Base-by-base conservation (phyloP, 768 basidiomycete species). In the Phlegmacium glaucopus region DNA sequence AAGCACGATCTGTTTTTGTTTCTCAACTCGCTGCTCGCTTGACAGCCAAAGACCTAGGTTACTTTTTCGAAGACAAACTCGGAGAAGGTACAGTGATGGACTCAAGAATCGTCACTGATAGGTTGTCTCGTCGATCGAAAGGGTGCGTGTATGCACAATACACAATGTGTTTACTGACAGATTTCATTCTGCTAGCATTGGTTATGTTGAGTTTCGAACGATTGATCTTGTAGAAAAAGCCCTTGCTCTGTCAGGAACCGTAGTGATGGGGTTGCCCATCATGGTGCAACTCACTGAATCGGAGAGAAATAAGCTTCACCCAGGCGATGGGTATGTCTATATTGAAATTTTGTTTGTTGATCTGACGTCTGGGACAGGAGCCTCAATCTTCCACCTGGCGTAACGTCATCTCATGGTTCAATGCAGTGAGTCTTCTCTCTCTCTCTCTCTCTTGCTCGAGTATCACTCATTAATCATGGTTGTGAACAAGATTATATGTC, bases 201-300 rank as follows among this genome's bases (percentile, higher is more conserved):
- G 91, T 52, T 99, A 99, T 65, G 94, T 99, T 60, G 96, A 99
- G 72, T 90, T 99, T 68, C 83, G 89, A 60, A 74, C 88, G 46
- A 80, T 96, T 58, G 93, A 94, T 50, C 75, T 87, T 48, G 95
- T 99, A 57, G 87, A 90, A 59, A 91, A 90, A 64, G 96, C 96
- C 30, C 69, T 99, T 54, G 76, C 78, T 55, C 79, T 98, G 48
- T 86, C 87, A 62, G 96, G 96, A 59, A 96, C 94, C 40, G 84
- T 95, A 50, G 94, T 99, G 52, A 94, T 99, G 91, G 96, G 96
- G 59, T 79, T 98, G 46, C 96, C 96, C 45, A 93, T 99, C 58
- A 87, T 90, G 72, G 90, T 99, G 40, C 93, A 96, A 66, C 81
- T 91, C 53, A 98, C 95, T 56, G 96, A 99, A 75, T 87, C 96